Evolutionary conservation across 495 filamentous ascomycete species (phyloP).

Genomic region (Terfezia claveryi): DNA sequence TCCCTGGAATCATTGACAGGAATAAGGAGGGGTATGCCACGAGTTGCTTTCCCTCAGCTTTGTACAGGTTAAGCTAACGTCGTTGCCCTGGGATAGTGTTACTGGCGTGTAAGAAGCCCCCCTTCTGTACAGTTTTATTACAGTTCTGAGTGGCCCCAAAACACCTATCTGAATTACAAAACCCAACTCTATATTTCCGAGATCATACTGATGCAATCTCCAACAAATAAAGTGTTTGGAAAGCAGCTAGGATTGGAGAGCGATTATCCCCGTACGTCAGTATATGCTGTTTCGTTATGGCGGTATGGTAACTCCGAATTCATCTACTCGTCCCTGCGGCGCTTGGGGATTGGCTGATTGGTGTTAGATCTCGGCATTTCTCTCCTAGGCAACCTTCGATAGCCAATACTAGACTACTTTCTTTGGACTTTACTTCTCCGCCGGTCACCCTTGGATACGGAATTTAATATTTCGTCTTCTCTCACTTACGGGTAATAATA

Average conservation of each 20-base stretch:
- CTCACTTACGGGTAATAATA: neutral
- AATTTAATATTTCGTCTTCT: neutral
- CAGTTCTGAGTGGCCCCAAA: no score
- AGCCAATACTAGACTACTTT: neutral
- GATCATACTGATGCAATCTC: no score
- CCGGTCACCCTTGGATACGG: no score
- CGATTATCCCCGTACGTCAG: conserved; percentile 88
- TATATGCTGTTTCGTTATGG: conserved; percentile 84
- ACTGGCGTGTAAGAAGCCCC: no score
- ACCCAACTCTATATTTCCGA: no score
- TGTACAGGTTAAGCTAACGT: no score
- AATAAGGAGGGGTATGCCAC: conserved; percentile 61
- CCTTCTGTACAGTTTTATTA: no score
- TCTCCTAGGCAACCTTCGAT: neutral
- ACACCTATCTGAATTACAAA: no score
- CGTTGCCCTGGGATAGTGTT: no score
- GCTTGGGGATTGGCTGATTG: no score
- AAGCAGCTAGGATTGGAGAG: conserved; percentile 83
- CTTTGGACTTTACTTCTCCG: no score
- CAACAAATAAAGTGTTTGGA: conserved; percentile 56
- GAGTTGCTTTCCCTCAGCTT: no score
- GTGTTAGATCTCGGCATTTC: neutral
- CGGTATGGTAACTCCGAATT: conserved; percentile 35
- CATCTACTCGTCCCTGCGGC: conserved; percentile 24
- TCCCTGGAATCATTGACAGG: conserved; percentile 78